Conservation (phyloP, 305 asterid species). For the Salvia sclarea region DNA sequence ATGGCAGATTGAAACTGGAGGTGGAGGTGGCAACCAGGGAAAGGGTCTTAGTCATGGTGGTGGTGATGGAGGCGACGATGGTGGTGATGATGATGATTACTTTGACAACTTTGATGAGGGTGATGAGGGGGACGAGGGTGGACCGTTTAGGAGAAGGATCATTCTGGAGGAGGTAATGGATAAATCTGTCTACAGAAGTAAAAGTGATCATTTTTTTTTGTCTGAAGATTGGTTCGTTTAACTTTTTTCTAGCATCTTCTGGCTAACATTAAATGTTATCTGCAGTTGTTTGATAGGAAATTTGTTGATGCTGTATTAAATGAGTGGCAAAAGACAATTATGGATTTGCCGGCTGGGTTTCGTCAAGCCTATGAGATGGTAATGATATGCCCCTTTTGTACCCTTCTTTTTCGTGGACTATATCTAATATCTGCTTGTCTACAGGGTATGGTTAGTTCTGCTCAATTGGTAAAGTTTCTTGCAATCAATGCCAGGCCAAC, state of each 20-base stretch:
- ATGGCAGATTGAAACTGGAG: slow-evolving; percentile 82
- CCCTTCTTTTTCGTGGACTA: slow-evolving; percentile 10
- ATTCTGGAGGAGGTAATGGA: slow-evolving; percentile 76
- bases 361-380: slow-evolving; percentile 99
- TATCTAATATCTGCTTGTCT: slow-evolving; percentile 40
- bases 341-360: slow-evolving; percentile 97
- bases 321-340: slow-evolving; percentile 98
- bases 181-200: slow-evolving; percentile 16
- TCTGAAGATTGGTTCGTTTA: slow-evolving; percentile 4
- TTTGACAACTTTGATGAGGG: slow-evolving; percentile 95
- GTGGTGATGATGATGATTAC: slow-evolving; percentile 97
- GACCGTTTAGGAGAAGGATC: slow-evolving; percentile 85
- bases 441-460: slow-evolving; percentile 96
- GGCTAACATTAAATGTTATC: slow-evolving; percentile 29
- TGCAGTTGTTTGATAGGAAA: slow-evolving; percentile 86
- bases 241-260: slow-evolving; percentile 17
- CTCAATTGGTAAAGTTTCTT: slow-evolving; percentile 87
- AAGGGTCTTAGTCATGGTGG: slow-evolving; percentile 93
- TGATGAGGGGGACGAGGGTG: slow-evolving; percentile 98
- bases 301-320: slow-evolving; percentile 92
- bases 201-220: background rate
- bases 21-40: slow-evolving; percentile 94
- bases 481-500: slow-evolving; percentile 94
- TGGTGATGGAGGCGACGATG: slow-evolving; percentile 98
- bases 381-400: slow-evolving; percentile 23